A percentile compares a stretch with the other conserved stretches of the same genome.
phyloP scores from a whole-genome alignment of 495 filamentous ascomycete species.

The Trichoderma virens region DNA sequence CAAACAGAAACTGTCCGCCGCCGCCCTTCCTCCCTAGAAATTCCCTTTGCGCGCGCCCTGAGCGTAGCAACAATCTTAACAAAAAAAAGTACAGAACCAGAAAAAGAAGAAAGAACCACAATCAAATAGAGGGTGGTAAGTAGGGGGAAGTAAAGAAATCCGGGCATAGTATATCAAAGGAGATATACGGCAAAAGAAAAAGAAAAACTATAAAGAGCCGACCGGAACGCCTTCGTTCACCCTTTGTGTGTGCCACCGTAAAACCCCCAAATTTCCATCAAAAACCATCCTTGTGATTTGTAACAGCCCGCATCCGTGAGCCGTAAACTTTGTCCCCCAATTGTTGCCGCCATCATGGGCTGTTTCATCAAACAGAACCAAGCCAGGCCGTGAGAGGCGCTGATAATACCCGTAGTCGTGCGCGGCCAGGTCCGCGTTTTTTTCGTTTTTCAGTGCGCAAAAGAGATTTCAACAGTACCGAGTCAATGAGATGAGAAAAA shows the following conservation, averaged over 20 bases:
- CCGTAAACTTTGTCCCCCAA: background rate
- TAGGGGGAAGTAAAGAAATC: background rate
- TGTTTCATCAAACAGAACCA: background rate
- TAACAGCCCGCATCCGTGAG: background rate
- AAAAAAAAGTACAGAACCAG: background rate
- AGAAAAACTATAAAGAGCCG: background rate
- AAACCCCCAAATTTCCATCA: slow-evolving; percentile 7
- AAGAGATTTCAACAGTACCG: background rate
- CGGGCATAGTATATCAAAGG: background rate
- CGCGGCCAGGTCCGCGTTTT: background rate
- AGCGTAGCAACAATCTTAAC: slow-evolving; percentile 5
- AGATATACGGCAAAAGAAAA: background rate
- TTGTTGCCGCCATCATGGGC: background rate
- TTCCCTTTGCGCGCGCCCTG: slow-evolving; percentile 5
- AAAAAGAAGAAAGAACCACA: background rate
- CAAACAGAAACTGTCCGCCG: background rate
- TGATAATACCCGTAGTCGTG: slow-evolving; percentile 3
- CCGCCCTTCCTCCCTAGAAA: background rate
- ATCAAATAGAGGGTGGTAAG: background rate
- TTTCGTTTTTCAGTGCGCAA: background rate
- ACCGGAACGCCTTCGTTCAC: slow-evolving; percentile 7
- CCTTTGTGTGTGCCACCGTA: background rate
- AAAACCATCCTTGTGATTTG: background rate
- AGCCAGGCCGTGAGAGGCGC: background rate
- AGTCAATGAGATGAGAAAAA: background rate